Evolutionary conservation across 495 filamentous ascomycete genomes (phyloP).

Genomic region (Aspergillus taichungensis): DNA sequence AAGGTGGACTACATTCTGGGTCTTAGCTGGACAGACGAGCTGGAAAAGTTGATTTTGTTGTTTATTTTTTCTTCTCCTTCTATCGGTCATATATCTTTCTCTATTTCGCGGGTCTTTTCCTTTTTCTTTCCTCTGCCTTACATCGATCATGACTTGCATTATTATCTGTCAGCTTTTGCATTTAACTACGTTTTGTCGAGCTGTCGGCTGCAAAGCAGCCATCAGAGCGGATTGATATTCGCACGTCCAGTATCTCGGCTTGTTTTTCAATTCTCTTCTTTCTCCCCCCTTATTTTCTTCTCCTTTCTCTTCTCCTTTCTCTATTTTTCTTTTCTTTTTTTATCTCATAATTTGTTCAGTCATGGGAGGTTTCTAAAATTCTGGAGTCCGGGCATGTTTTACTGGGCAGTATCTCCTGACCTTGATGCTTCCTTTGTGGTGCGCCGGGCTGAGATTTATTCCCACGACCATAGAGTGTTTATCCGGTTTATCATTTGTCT

Average conservation of each 20-base stretch:
- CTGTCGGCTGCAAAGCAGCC: constrained; percentile 10
- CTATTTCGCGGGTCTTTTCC: constrained; percentile 4
- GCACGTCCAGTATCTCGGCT: constrained; percentile 14
- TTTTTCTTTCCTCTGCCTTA: constrained; percentile 9
- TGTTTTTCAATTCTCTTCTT: constrained; percentile 8
- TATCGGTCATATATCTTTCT: constrained; percentile 1
- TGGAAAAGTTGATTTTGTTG: constrained; percentile 24
- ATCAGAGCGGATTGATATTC: constrained; percentile 14
- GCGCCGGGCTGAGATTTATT: constrained; percentile 24
- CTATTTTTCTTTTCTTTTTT: constrained; percentile 9
- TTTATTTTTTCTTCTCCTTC: constrained; percentile 9
- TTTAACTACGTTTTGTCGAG: constrained; percentile 10
- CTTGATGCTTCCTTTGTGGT: constrained; percentile 29
- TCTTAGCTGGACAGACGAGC: constrained; percentile 29
- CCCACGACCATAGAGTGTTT: constrained; percentile 31
- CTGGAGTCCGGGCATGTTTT: constrained; percentile 36
- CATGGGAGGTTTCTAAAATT: constrained; percentile 29
- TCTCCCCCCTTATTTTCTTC: constrained; percentile 9
- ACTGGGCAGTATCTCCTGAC: constrained; percentile 26
- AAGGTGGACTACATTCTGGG: constrained; percentile 41
- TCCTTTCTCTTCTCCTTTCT: constrained; percentile 7
- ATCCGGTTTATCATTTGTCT: constrained; percentile 8
- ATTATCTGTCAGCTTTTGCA: constrained; percentile 18
- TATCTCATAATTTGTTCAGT: constrained; percentile 15
- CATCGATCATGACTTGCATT: constrained; percentile 20